These are phyloP conservation scores for Nannochloris sp. DNA, from an alignment of 139 green algal genomes.

Conservation along the genomic window DNA sequence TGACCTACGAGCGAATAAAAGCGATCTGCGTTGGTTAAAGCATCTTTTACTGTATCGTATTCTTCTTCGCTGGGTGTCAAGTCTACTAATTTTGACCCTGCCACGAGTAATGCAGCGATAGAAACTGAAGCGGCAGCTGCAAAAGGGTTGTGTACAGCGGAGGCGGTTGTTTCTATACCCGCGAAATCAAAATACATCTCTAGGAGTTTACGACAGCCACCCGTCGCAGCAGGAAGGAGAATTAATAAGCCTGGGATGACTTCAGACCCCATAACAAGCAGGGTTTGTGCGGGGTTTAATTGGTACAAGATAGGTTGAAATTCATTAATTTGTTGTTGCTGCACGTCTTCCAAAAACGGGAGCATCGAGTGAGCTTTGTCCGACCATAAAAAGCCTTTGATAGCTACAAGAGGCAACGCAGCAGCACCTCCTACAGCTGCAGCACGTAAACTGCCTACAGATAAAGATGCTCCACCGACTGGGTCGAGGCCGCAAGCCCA, in stretches of 20 bases:
- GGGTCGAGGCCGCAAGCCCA: conserved; percentile 19
- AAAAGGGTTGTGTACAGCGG: neutral
- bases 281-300: conserved; percentile 8
- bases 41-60: conserved; percentile 22
- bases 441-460: neutral
- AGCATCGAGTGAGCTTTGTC: conserved; percentile 11
- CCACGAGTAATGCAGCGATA: neutral
- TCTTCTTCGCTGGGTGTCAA: conserved; percentile 13
- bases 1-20: conserved; percentile 17
- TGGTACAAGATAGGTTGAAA: conserved; percentile 11
- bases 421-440: conserved; percentile 5
- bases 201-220: conserved; percentile 15
- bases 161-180: neutral
- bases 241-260: conserved; percentile 23
- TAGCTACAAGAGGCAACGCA: conserved; percentile 12
- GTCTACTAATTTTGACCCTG: conserved; percentile 11
- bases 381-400: conserved; percentile 18
- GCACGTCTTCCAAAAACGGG: conserved; percentile 22
- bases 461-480: conserved; percentile 20
- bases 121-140: neutral
- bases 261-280: conserved; percentile 12
- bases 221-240: conserved; percentile 22
- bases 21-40: conserved; percentile 26
- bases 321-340: conserved; percentile 7
- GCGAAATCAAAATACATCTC: conserved; percentile 3